phyloP scores from a whole-genome alignment of 371 early-diverging fungal species.

The Funneliformis caledonium region DNA sequence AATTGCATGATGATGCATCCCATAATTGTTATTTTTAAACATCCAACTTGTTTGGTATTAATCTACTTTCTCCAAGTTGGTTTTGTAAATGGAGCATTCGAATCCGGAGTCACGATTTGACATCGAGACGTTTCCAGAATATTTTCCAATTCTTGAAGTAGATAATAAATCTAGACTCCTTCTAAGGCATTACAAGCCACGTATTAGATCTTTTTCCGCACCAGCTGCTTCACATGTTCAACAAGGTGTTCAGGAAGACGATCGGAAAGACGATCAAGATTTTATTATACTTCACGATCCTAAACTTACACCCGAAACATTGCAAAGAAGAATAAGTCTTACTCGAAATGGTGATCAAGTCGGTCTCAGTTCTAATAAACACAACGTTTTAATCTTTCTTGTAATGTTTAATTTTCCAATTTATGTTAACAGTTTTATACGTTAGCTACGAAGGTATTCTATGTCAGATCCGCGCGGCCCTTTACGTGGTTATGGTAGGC shows the following conservation, averaged over 20 bases:
- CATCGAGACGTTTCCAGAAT: slow-evolving; percentile 10
- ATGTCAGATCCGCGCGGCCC: not conserved
- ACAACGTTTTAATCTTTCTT: not conserved
- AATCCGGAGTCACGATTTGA: not conserved
- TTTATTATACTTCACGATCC: not conserved
- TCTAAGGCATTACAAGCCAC: not conserved
- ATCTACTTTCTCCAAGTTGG: not conserved
- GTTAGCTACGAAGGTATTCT: not conserved
- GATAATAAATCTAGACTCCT: not conserved
- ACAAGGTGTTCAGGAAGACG: too few relatives aligned
- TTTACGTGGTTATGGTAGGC: slow-evolving; percentile 3
- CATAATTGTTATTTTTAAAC: too few relatives aligned
- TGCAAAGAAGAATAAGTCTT: not conserved
- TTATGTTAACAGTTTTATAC: not conserved
- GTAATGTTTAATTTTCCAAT: not conserved
- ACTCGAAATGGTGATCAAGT: slow-evolving; percentile 7
- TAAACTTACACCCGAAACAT: not conserved
- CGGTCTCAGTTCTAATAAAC: not conserved
- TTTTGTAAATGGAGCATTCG: not conserved
- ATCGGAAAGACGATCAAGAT: not conserved
- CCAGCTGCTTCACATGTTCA: not conserved
- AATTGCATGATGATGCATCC: not conserved
- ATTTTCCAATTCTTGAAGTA: not conserved
- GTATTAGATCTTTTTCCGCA: not conserved
- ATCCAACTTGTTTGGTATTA: not conserved